Percentiles rank a stretch among this genome's conserved stretches.
Evolutionary conservation across 768 basidiomycete species (phyloP).

Genomic region (Lentinula edodes): DNA sequence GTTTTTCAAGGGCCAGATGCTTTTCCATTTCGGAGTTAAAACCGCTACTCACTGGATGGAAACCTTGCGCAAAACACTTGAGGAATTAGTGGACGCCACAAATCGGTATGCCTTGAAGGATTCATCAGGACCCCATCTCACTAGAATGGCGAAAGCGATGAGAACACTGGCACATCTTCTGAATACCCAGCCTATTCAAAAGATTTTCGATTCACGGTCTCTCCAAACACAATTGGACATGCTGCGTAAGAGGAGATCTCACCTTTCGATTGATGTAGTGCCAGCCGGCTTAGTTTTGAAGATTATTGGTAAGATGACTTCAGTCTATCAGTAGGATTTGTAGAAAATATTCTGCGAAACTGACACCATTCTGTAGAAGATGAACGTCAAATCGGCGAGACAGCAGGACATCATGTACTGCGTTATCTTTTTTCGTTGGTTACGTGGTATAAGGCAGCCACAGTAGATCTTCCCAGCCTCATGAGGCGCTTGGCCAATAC

Average conservation of each 20-base stretch:
- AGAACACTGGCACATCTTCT: background rate
- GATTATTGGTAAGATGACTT: background rate
- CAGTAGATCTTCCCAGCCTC: background rate
- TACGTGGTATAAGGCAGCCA: background rate
- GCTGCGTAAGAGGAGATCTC: background rate
- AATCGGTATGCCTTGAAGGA: background rate
- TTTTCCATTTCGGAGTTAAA: background rate
- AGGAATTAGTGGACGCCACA: background rate
- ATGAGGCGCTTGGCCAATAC: background rate
- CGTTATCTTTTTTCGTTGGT: background rate
- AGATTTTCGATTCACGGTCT: background rate
- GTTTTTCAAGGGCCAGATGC: background rate
- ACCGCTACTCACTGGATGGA: constrained; percentile 1
- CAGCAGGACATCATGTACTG: background rate
- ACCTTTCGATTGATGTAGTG: background rate
- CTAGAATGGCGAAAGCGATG: background rate
- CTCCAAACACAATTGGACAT: background rate
- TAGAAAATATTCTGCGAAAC: background rate
- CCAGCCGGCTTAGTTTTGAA: background rate
- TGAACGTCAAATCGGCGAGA: background rate
- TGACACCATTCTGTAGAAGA: background rate
- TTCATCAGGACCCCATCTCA: background rate
- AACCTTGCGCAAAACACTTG: background rate
- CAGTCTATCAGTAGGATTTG: background rate
- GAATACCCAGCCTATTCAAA: background rate